Evolutionary conservation across 2,329 filamentous ascomycete genomes (phyloP).

Genomic region (Colletotrichum karsti): DNA sequence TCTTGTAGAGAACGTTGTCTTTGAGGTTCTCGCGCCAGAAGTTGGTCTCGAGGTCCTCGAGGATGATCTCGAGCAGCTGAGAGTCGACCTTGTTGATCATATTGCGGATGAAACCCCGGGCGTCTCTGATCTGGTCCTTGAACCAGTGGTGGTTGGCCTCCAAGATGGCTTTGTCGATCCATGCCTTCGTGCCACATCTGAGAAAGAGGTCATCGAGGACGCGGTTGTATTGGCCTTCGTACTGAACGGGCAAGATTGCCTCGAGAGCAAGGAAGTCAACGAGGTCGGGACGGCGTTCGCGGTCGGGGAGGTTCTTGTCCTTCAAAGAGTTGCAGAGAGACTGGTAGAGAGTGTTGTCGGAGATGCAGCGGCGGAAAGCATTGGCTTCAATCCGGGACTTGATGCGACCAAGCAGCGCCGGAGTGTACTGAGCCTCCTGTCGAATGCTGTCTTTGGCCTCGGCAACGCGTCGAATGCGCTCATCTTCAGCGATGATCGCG

Average conservation of each 20-base stretch:
- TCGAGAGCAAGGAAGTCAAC: constrained; percentile 28
- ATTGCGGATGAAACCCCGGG: constrained; percentile 3
- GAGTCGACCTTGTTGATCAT: constrained; percentile 4
- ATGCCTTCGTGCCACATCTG: constrained; percentile 13
- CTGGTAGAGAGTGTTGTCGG: constrained; percentile 26
- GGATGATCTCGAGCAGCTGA: constrained; percentile 27
- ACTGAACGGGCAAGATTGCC: constrained; percentile 27
- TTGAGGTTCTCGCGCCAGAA: constrained; percentile 15
- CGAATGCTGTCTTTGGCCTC: constrained; percentile 17
- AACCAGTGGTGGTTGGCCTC: constrained; percentile 27
- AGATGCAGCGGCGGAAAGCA: constrained; percentile 28
- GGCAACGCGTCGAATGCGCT: constrained; percentile 10
- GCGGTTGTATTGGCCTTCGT: constrained; percentile 26
- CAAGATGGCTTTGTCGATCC: constrained; percentile 19
- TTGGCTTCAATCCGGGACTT: constrained; percentile 19
- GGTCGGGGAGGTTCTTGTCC: constrained; percentile 21
- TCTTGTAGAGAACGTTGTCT: constrained; percentile 3
- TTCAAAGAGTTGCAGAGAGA: constrained; percentile 26
- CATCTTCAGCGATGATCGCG: constrained; percentile 4
- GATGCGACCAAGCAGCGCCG: constrained; percentile 9
- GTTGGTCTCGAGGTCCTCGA: constrained; percentile 23
- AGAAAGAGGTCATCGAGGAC: constrained; percentile 19
- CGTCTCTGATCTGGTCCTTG: neutral
- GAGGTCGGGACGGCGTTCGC: constrained; percentile 23
- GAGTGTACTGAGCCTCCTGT: constrained; percentile 8